phyloP scores from a whole-genome alignment of 225 moss, liverwort and hornwort genomes.

The Sphagnum contortum region DNA sequence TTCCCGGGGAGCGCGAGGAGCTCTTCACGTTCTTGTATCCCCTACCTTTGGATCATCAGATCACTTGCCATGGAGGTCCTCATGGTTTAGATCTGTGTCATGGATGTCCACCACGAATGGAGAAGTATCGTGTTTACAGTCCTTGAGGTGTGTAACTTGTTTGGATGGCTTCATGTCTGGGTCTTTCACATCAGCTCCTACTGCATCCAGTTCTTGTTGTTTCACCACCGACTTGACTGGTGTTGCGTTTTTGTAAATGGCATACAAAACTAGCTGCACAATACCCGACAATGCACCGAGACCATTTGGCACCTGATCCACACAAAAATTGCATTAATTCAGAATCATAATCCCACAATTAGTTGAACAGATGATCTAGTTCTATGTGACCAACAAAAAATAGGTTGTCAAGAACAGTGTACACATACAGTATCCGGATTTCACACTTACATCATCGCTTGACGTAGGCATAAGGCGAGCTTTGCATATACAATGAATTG shows the following conservation, averaged over 20 bases:
- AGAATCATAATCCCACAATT: neutral
- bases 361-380: neutral
- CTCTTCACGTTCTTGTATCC: too few relatives aligned
- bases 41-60: too few relatives aligned
- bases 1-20: too few relatives aligned
- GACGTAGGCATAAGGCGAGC: too few relatives aligned
- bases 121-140: too few relatives aligned
- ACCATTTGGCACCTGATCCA: conserved; percentile 47
- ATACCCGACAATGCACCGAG: conserved; percentile 43
- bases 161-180: too few relatives aligned
- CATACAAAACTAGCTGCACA: conserved; percentile 40
- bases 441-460: neutral
- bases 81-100: too few relatives aligned
- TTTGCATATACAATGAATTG: neutral
- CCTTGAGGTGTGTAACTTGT: too few relatives aligned
- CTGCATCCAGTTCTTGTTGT: too few relatives aligned
- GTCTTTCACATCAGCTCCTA: too few relatives aligned
- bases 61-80: too few relatives aligned
- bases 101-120: too few relatives aligned
- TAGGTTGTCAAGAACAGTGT: neutral
- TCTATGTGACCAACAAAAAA: neutral
- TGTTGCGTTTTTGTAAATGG: conserved; percentile 37
- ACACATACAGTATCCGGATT: neutral
- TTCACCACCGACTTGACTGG: conserved; percentile 4
- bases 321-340: neutral